A percentile compares a stretch with the other conserved stretches of the same genome.
phyloP scores from a whole-genome alignment of 2,329 filamentous ascomycete genomes.

The Kalmusia sp. region DNA sequence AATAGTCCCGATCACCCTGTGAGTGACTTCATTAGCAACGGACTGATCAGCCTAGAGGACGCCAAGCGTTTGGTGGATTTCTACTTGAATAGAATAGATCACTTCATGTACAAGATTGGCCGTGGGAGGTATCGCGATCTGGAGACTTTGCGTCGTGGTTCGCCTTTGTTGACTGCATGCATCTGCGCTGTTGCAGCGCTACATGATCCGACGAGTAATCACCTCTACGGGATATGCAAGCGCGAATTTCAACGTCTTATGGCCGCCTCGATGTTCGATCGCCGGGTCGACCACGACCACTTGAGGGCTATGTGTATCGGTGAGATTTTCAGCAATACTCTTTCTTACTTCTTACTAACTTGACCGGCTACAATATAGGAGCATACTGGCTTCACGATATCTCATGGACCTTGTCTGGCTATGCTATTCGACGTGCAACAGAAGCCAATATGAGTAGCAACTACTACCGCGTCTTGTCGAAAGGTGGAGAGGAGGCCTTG shows the following conservation, averaged over 20 bases:
- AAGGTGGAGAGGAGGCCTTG: conserved; percentile 52
- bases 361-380: conserved; percentile 35
- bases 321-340: neutral
- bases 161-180: conserved; percentile 62
- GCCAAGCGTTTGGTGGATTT: conserved; percentile 51
- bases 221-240: conserved; percentile 61
- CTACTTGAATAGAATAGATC: conserved; percentile 54
- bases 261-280: conserved; percentile 64
- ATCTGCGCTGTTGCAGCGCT: conserved; percentile 65
- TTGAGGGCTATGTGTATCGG: conserved; percentile 64
- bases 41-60: conserved; percentile 53
- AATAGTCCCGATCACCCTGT: conserved; percentile 20
- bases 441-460: conserved; percentile 56
- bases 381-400: conserved; percentile 70
- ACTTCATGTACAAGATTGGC: conserved; percentile 57
- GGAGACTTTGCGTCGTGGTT: conserved; percentile 58
- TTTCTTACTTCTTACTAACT: neutral
- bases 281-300: conserved; percentile 64
- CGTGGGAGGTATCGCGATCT: conserved; percentile 54
- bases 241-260: conserved; percentile 65
- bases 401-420: conserved; percentile 67
- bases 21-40: conserved; percentile 59
- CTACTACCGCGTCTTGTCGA: conserved; percentile 50
- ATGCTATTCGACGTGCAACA: conserved; percentile 58
- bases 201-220: conserved; percentile 63